Base-by-base conservation (phyloP, 2,329 filamentous ascomycete genomes). In the Falciphora oryzae region DNA sequence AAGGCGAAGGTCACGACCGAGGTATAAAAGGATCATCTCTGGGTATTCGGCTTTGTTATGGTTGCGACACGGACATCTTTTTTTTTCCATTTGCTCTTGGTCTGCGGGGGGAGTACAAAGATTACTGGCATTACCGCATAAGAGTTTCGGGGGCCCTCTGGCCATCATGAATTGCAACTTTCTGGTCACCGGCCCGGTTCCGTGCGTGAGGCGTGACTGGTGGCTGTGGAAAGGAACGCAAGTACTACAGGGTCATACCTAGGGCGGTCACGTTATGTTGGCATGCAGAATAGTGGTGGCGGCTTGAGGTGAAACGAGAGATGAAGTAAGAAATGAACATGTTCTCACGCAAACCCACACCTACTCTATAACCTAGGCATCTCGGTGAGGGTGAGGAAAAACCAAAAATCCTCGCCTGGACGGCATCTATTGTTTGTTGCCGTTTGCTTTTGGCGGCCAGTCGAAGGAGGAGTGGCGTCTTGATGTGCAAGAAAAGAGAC, bases 1-100 rank as follows among this genome's bases (percentile, higher is more conserved):
- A 97, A 97, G 91, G 95, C 93, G 78, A 96, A 94, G 88, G 90
- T 99, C 81, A 97, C 94, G 75, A 97, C 93, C 75, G 95, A 99
- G 89, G 85, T 89, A 76, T 90, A 88, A 86, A 77, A 60, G 66
- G 68, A 31, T 50, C 22, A 27, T 27, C 27, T 56, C 27, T 22
- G 61, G 50, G 38, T 57, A 31, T 27, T 62, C 27, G 27, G 44
- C 38, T 56, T 62, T 62, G 27, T 56, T 62, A 29, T 57, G 61
- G 61, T 57, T 53, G 61, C 61, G 38, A 56, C 61, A 62, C 31
- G 50, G 61, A 53, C 35, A 32, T 32, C 31, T 38, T 16, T 38
- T 57, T 29, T 57, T 28, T 29, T 22, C 11, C 29, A 29, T 62
- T 62, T 62, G 61, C 61, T 62, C 38, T 62, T 62, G 38, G 61